phyloP scores from a whole-genome alignment of 129 eudicot genomes.

The Solidago caesia region DNA sequence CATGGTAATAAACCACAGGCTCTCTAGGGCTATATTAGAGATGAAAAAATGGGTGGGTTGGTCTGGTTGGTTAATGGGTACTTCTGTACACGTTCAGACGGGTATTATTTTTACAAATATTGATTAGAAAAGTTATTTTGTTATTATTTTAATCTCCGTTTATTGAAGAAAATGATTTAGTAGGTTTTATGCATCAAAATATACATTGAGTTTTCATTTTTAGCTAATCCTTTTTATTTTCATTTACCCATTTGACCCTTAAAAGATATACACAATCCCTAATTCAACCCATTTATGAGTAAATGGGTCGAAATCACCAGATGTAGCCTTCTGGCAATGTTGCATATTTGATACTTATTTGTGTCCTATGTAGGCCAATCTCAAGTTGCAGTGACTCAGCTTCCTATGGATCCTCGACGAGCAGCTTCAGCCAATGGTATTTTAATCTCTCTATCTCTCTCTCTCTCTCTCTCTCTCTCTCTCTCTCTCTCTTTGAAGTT shows the following conservation, averaged over 20 bases:
- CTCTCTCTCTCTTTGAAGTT: not conserved
- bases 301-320: not conserved
- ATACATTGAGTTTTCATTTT: not conserved
- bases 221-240: not conserved
- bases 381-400: slow-evolving; percentile 33
- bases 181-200: not conserved
- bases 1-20: slow-evolving; percentile 17
- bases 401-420: slow-evolving; percentile 27
- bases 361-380: slow-evolving; percentile 36
- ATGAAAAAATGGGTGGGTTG: not conserved
- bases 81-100: not conserved
- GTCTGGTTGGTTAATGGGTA: not conserved
- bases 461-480: not conserved
- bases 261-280: not conserved
- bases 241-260: not conserved
- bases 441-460: not conserved
- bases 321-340: slow-evolving; percentile 10
- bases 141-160: not conserved
- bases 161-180: not conserved
- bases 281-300: not conserved
- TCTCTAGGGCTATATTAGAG: not conserved
- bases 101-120: too few relatives aligned
- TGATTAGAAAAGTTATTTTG: not conserved
- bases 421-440: slow-evolving; percentile 33
- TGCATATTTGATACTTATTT: slow-evolving; percentile 30